Evolutionary conservation across 2,329 filamentous ascomycete genomes (phyloP).

Genomic region (Alternaria conjuncta): DNA sequence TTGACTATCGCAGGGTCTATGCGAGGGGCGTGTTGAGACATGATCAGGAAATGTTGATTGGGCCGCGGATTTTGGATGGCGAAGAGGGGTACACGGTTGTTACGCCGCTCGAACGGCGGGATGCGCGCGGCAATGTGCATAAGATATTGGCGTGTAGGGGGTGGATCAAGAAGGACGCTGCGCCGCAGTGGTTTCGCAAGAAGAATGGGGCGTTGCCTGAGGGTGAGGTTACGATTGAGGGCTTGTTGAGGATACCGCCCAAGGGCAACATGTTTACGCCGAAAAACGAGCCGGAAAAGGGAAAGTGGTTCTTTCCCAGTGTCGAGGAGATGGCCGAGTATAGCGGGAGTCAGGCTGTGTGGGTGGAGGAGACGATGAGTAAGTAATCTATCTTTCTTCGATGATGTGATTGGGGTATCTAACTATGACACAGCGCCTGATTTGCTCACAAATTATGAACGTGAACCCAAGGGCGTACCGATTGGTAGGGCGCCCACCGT

Average conservation of each 20-base stretch:
- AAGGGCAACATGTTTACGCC: constrained; percentile 99
- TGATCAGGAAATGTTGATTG: constrained; percentile 95
- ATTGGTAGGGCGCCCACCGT: constrained; percentile 89
- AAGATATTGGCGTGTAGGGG: constrained; percentile 89
- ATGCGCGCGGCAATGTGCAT: constrained; percentile 49
- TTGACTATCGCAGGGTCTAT: constrained; percentile 87
- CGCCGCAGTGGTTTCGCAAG: constrained; percentile 65
- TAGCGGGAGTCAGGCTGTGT: constrained; percentile 84
- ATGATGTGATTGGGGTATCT: constrained; percentile 33
- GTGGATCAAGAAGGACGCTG: constrained; percentile 84
- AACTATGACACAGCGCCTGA: constrained; percentile 69
- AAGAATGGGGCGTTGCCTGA: constrained; percentile 66
- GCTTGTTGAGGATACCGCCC: constrained; percentile 85
- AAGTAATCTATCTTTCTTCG: constrained; percentile 30
- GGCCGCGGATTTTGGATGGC: constrained; percentile 86
- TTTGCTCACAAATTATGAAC: constrained; percentile 75
- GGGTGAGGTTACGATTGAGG: constrained; percentile 80
- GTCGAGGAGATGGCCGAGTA: constrained; percentile 87
- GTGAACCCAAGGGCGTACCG: constrained; percentile 81
- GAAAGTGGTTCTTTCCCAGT: constrained; percentile 94
- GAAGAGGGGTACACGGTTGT: constrained; percentile 90
- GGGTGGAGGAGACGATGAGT: constrained; percentile 97
- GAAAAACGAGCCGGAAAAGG: constrained; percentile 80
- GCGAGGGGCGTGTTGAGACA: constrained; percentile 78
- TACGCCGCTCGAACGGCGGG: constrained; percentile 81